Evolutionary conservation across 2,329 filamentous ascomycete genomes (phyloP).

Genomic region (Sclerotinia subarctica): DNA sequence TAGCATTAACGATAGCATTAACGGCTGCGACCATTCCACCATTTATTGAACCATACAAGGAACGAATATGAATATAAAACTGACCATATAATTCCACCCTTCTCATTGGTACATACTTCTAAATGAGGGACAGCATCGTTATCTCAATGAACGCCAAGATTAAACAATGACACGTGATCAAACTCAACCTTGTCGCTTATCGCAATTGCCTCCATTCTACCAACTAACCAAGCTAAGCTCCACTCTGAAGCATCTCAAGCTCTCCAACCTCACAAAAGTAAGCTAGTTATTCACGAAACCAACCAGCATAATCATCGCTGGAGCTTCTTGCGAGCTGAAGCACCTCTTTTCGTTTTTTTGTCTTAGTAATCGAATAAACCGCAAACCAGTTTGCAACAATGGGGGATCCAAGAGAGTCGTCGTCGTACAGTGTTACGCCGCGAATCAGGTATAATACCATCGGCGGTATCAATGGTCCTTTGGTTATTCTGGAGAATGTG

Average conservation of each 20-base stretch:
- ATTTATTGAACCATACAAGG: not conserved
- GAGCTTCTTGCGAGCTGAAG: conserved; percentile 22
- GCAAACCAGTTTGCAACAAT: conserved; percentile 29
- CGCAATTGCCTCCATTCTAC: conserved; percentile 22
- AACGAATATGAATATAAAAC: not conserved
- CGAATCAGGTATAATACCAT: conserved; percentile 96
- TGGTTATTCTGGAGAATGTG: conserved; percentile 97
- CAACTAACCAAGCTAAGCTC: conserved; percentile 21
- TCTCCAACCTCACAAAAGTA: conserved; percentile 21
- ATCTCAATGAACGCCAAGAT: not conserved
- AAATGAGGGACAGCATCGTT: not conserved
- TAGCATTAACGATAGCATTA: not conserved
- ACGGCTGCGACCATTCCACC: not conserved
- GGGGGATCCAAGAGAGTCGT: conserved; percentile 40
- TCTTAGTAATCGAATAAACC: not conserved
- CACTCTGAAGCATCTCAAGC: conserved; percentile 21
- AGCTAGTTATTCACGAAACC: conserved; percentile 16
- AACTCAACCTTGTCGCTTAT: conserved; percentile 22
- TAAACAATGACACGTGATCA: not conserved
- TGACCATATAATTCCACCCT: not conserved
- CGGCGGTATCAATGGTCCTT: conserved; percentile 93
- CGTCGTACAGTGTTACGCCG: conserved; percentile 53
- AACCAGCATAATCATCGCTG: conserved; percentile 17
- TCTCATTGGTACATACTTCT: not conserved
- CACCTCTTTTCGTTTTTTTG: not conserved